Evolutionary conservation across 2,329 filamentous ascomycete genomes (phyloP).

Genomic region (Calonectria hawksworthii): DNA sequence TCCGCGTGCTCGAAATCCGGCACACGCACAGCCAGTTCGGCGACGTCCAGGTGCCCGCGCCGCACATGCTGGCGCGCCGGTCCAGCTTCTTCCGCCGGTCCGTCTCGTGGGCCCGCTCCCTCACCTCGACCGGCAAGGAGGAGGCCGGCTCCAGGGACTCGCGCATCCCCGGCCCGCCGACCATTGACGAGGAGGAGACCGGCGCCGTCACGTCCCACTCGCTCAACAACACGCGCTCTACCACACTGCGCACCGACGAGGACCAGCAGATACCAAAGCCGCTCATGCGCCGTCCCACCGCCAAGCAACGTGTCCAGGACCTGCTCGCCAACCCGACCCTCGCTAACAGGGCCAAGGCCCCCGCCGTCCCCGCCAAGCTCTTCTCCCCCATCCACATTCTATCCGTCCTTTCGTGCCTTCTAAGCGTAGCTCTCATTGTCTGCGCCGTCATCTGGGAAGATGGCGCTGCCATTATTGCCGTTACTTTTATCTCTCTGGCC

Average conservation of each 20-base stretch:
- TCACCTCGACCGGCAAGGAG: neutral
- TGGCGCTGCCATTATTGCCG: slow-evolving; percentile 56
- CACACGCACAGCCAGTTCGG: slow-evolving; percentile 53
- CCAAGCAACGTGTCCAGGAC: slow-evolving; percentile 58
- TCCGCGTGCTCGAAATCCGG: slow-evolving; percentile 63
- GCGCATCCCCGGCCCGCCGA: slow-evolving; percentile 30
- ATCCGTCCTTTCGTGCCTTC: slow-evolving; percentile 63
- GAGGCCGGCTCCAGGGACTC: slow-evolving; percentile 11
- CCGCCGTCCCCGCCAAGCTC: slow-evolving; percentile 62
- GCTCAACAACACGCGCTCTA: slow-evolving; percentile 18
- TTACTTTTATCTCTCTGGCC: slow-evolving; percentile 65
- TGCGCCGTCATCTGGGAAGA: slow-evolving; percentile 57
- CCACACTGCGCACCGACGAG: slow-evolving; percentile 20
- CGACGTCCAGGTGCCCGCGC: slow-evolving; percentile 21
- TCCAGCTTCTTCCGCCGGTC: slow-evolving; percentile 23
- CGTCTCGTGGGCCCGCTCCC: slow-evolving; percentile 30
- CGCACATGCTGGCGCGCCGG: neutral
- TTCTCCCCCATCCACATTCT: slow-evolving; percentile 69
- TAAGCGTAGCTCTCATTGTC: slow-evolving; percentile 63
- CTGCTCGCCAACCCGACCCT: slow-evolving; percentile 59
- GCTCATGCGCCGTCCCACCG: slow-evolving; percentile 50
- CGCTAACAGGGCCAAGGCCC: slow-evolving; percentile 53
- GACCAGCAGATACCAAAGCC: slow-evolving; percentile 6
- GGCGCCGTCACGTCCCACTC: slow-evolving; percentile 11
- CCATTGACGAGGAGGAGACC: slow-evolving; percentile 31